A percentile compares a stretch with the other conserved stretches of the same genome.
Conservation (phyloP, 1,139 yeast species). For the Scheffersomyces illinoinensis region DNA sequence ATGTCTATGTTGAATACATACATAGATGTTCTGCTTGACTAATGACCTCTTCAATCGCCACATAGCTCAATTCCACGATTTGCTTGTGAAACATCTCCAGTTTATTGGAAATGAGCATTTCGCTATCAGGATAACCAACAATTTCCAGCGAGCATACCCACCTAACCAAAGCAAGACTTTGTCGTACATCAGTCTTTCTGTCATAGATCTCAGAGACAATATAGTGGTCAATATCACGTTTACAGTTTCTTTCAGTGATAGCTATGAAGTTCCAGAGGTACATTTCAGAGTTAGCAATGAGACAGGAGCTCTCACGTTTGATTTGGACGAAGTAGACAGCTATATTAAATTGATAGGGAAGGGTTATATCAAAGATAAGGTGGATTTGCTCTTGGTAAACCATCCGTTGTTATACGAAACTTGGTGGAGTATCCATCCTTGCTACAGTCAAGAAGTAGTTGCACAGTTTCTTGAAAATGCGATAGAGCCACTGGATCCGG, state of each 20-base stretch:
- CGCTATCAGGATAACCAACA: slow-evolving; percentile 8
- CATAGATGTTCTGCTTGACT: slow-evolving; percentile 10
- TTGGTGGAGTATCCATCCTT: slow-evolving; percentile 40
- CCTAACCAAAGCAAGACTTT: not conserved
- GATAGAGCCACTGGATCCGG: not conserved
- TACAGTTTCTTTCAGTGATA: slow-evolving; percentile 30
- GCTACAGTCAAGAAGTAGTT: slow-evolving; percentile 29
- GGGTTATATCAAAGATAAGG: not conserved
- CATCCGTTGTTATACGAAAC: slow-evolving; percentile 31
- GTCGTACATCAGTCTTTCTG: not conserved
- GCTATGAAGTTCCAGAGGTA: slow-evolving; percentile 35
- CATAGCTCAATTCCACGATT: slow-evolving; percentile 13
- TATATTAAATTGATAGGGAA: slow-evolving; percentile 2
- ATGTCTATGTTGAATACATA: not conserved
- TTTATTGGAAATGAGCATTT: not conserved
- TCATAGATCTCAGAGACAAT: not conserved
- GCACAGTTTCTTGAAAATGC: slow-evolving; percentile 6
- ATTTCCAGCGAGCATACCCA: slow-evolving; percentile 7
- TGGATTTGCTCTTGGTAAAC: slow-evolving; percentile 4
- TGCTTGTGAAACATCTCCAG: slow-evolving; percentile 7
- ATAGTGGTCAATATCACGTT: slow-evolving; percentile 11
- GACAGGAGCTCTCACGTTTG: not conserved
- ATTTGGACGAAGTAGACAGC: not conserved
- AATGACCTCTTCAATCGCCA: slow-evolving; percentile 15
- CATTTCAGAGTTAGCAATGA: slow-evolving; percentile 19